Percentiles rank a stretch among this genome's conserved stretches.
Conservation (phyloP, 768 basidiomycete genomes). For the Boletus speciosus region DNA sequence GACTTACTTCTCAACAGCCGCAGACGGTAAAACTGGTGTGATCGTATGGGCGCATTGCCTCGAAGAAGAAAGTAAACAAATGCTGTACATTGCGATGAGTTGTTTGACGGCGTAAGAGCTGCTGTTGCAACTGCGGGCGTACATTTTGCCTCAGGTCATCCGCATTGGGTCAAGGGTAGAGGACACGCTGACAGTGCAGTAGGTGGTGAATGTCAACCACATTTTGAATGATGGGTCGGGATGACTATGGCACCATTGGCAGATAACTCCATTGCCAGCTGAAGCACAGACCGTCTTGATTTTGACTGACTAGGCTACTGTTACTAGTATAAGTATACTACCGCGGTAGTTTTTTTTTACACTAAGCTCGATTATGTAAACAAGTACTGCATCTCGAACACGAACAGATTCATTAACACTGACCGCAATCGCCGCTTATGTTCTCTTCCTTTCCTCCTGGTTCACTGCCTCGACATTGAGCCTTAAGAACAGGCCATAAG, state of each 20-base stretch:
- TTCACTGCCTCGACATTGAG: conserved; percentile 24
- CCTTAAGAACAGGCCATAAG: conserved; percentile 29
- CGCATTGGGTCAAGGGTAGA: conserved; percentile 29
- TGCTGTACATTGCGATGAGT: conserved; percentile 9
- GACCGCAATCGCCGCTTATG: conserved; percentile 21
- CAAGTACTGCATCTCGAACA: conserved; percentile 20
- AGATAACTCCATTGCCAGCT: neutral
- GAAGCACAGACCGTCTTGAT: neutral
- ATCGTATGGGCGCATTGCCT: conserved; percentile 4
- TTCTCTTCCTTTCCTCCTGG: conserved; percentile 15
- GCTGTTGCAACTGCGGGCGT: neutral
- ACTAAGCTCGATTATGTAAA: conserved; percentile 24
- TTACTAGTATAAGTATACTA: too few relatives aligned
- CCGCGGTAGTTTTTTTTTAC: neutral
- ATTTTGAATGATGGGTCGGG: neutral
- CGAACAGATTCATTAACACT: conserved; percentile 19
- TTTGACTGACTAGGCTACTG: neutral
- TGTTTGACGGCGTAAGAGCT: neutral
- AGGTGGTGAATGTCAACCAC: neutral
- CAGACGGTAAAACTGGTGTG: neutral
- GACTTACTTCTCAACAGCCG: neutral
- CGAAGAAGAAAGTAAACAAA: neutral
- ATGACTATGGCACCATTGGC: neutral
- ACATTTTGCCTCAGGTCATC: conserved; percentile 2
- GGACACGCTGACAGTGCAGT: conserved; percentile 29